Percentiles rank a stretch among this genome's conserved stretches.
Conservation (phyloP, 441 rosid genomes). For the Lepidium campestre region DNA sequence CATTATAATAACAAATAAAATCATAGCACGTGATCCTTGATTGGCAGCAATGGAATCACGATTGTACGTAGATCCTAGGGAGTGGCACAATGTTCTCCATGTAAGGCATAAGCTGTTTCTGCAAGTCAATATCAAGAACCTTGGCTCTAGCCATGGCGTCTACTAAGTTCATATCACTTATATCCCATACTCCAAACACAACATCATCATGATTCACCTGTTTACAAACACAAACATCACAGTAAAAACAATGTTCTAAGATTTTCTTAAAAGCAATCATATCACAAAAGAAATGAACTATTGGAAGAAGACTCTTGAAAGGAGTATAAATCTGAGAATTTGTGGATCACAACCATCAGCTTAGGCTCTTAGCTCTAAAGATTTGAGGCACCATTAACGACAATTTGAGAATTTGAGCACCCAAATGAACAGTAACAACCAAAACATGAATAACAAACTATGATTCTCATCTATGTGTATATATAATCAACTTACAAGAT, state of each 20-base stretch:
- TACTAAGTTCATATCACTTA: constrained; percentile 90
- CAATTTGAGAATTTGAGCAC: background rate
- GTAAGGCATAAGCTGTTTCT: background rate
- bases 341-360: background rate
- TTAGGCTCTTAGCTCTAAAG: background rate
- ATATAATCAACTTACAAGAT: constrained; percentile 19
- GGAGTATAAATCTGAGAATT: constrained; percentile 83
- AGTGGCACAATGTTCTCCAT: too few species aligned
- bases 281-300: constrained; percentile 32
- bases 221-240: background rate
- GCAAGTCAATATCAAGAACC: constrained; percentile 87
- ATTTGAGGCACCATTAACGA: background rate
- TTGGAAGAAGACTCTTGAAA: constrained; percentile 90
- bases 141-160: constrained; percentile 95
- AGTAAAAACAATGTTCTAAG: background rate
- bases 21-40: too few species aligned
- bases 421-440: background rate
- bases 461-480: constrained; percentile 9
- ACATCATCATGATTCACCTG: constrained; percentile 88
- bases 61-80: too few species aligned
- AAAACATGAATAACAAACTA: background rate
- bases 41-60: too few species aligned
- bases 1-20: too few species aligned
- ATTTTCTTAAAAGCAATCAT: background rate
- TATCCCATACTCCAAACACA: constrained; percentile 99